Evolutionary conservation across 331 rosid species (phyloP).

Genomic region (Quercus phellos): DNA sequence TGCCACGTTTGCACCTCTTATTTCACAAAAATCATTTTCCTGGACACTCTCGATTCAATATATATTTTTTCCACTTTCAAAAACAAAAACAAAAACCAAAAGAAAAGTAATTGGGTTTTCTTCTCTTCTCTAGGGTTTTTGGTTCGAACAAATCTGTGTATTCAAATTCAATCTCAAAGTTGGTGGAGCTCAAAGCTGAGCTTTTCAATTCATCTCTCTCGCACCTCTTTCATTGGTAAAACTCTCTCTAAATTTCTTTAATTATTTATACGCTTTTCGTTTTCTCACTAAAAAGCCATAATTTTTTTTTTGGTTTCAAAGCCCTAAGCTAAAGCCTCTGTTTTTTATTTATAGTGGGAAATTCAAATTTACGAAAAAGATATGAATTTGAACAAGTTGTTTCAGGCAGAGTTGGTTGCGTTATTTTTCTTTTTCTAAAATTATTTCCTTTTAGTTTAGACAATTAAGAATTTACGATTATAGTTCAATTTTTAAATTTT

Average conservation of each 20-base stretch:
- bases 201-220: not conserved
- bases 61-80: not conserved
- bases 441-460: too few species aligned
- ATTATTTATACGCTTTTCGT: not conserved
- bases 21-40: too few species aligned
- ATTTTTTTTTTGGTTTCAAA: not conserved
- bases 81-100: not conserved
- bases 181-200: not conserved
- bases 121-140: conserved; percentile 14
- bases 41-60: not conserved
- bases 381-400: not conserved
- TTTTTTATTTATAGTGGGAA: not conserved
- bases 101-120: not conserved
- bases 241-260: not conserved
- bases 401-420: too few species aligned
- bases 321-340: not conserved
- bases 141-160: not conserved
- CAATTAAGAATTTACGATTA: too few species aligned
- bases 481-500: too few species aligned
- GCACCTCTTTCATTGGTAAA: not conserved
- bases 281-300: too few species aligned
- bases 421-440: too few species aligned
- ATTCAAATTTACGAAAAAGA: not conserved
- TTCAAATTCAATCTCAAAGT: not conserved
- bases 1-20: too few species aligned